Base-by-base conservation (phyloP, 805 yeast genomes). In the Wickerhamiella hasegawae region DNA sequence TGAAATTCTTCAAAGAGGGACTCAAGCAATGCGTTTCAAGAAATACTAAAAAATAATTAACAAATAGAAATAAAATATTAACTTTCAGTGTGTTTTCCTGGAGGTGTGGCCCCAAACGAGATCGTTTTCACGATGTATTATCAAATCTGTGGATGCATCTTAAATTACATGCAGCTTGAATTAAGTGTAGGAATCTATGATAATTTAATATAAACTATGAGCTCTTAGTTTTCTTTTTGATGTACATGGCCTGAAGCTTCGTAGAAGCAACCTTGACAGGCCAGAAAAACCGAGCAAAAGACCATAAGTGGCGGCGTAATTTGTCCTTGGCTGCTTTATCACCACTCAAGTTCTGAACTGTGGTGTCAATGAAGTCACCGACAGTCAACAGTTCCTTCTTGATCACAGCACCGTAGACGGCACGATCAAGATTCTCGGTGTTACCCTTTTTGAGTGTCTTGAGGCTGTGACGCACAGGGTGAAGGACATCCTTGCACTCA, bases 201-300 rank as follows among this genome's bases (percentile, higher is more conserved):
- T n/a, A n/a, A n/a, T n/a, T n/a, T n/a, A n/a, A 21, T 21, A 8
- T 6, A 11, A 21, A 21, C 11, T 11, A 21, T 21, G 10, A 21
- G 11, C 10, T 8, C 24, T 21, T 21, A 18, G 16, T 18, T 28
- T 39, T 45, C 38, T 46, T 51, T 41, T 57, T 57, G 33, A 50
- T 41, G 55, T 81, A 84, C 94, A 84, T 83, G 21, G 70, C 74
- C 49, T 67, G 65, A 42, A 83, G 70, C 58, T 77, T 77, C 26
- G 63, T 56, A 40, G 87, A 76, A 11, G 62, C 49, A 28, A 78
- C 94, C 41, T 69, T 68, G 3, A 73, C 79, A 2, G 95, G 95
- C 95, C 95, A 83, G 59, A 73, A 83, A 36, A 70, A 67, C 16
- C 84, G 66, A 4, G 90, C 82, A 53, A 76, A 82, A 21, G 79